Evolutionary conservation across 2,329 filamentous ascomycete genomes (phyloP), one percentile per base, ranked within the genome.

Genomic region (Phoma sp.): DNA sequence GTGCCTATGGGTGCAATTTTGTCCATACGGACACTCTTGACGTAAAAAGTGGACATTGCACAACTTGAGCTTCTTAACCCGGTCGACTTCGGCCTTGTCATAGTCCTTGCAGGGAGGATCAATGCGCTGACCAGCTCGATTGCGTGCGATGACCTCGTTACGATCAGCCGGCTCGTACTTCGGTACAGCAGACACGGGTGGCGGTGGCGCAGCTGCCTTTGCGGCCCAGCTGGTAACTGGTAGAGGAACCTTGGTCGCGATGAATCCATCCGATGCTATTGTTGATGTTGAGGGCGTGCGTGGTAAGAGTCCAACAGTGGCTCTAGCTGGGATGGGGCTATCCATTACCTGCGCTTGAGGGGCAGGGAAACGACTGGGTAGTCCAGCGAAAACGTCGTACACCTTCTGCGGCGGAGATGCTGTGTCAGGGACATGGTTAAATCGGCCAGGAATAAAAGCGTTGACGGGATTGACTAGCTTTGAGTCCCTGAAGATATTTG

Each of bases 1-100:
- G 59, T 84, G 82, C 30, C 79, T 73, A 67, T 87, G 84, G 7
- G 82, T 82, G 64, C 85, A 88, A 13, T 70, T 69, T 14, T 78
- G 76, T 38, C 78, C 77, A 60, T 81, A 83, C 4, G 83, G 80
- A 60, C 85, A 87, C 59, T 83, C 82, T 27, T 79, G 77, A 38
- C 84, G 80, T 23, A 88, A 76, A 64, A 82, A 86, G 66, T 84
- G 80, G 52, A 84, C 80, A 63, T 87, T 87, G 76, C 85, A 87
- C 53, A 86, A 72, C 66, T 87, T 87, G 58, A 86, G 70, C 69
- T 82, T 83, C 72, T 86, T 86, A 61, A 87, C 73, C 18, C 83
- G 80, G 61, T 82, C 81, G 41, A 87, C 77, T 56, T 86, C 83
- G 14, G 83, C 77, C 54, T 82, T 73, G 77, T 85, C 71, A 69